Evolutionary conservation across 2,329 filamentous ascomycete genomes (phyloP), one percentile per base, ranked within the genome.

Genomic region (Verticillium zaregamsianum): DNA sequence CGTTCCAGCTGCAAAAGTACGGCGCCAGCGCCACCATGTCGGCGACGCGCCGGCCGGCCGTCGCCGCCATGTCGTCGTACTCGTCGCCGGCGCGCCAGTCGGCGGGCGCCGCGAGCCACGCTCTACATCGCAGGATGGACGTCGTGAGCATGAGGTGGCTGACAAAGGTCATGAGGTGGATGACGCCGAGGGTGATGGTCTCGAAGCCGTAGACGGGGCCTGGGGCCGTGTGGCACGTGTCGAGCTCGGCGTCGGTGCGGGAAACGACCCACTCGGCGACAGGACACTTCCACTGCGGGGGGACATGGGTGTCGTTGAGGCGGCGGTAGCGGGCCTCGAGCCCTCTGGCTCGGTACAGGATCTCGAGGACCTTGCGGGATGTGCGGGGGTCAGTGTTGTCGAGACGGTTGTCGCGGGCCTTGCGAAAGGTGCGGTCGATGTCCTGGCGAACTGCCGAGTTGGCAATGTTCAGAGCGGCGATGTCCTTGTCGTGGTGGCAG

Each of bases 71-170:
- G 20, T 62, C 59, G 12, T 64, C 63, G 35, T 66, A 68, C 33
- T 66, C 65, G 25, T 65, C 64, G 37, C 62, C 66, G 20, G 45
- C 45, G 45, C 45, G 45, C 45, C 45, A 49, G 52, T 40, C 56
- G 11, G 35, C 65, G 15, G 66, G 65, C 2, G 59, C 59, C 5
- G 66, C 62, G 35, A 68, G 61, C 66, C 66, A 68, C 5, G 66
- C 65, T 64, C 63, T 67, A 58, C 65, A 67, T 17, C 66, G 62
- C 45, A 68, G 56, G 37, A 67, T 65, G 20, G 62, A 66, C n/a
- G 62, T 68, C 25, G 66, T 67, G n/a, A 68, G 62, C 63, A 66
- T 66, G 33, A 68, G 62, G 45, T 68, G 66, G 33, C 64, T 67
- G 25, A 57, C 60, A 64, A 65, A 68, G 5, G 65, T 68, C 28